Evolutionary conservation across 441 rosid species (phyloP).

Genomic region (Aleurites moluccanus): DNA sequence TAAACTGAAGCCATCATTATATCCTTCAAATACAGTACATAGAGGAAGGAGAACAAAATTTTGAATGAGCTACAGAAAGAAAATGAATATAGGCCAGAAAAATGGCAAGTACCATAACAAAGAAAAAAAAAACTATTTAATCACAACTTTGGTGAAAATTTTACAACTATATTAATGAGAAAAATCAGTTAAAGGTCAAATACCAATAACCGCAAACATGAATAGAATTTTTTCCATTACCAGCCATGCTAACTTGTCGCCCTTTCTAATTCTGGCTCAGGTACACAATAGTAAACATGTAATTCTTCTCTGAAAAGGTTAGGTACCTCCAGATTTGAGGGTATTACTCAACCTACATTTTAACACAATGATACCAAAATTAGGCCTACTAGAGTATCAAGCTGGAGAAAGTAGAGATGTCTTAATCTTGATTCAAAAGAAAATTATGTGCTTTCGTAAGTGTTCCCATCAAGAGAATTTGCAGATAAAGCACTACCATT

Average conservation of each 20-base stretch:
- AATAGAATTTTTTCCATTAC: conserved; percentile 4
- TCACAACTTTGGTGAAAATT: conserved; percentile 16
- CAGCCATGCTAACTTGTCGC: conserved; percentile 9
- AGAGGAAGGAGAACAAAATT: not conserved
- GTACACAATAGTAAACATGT: conserved; percentile 6
- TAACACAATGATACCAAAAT: not conserved
- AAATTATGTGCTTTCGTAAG: not conserved
- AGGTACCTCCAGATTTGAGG: conserved; percentile 58
- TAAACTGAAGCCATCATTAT: not conserved
- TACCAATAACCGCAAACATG: conserved; percentile 8
- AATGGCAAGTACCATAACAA: not conserved
- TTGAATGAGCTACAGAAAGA: not conserved
- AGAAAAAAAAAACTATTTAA: not conserved
- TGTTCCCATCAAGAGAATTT: not conserved
- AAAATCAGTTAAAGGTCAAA: conserved; percentile 19
- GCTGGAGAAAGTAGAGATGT: not conserved
- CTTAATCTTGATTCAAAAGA: not conserved
- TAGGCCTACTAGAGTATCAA: not conserved
- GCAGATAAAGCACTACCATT: too few species aligned
- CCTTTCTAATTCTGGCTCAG: conserved; percentile 1
- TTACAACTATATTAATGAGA: conserved; percentile 25
- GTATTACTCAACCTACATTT: conserved; percentile 69
- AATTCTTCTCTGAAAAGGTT: conserved; percentile 14
- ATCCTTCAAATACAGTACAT: not conserved
- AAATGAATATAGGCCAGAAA: not conserved